Percentiles rank a stretch among this genome's conserved stretches.
phyloP scores from a whole-genome alignment of 2,329 filamentous ascomycete species.

The Alternaria alternata region DNA sequence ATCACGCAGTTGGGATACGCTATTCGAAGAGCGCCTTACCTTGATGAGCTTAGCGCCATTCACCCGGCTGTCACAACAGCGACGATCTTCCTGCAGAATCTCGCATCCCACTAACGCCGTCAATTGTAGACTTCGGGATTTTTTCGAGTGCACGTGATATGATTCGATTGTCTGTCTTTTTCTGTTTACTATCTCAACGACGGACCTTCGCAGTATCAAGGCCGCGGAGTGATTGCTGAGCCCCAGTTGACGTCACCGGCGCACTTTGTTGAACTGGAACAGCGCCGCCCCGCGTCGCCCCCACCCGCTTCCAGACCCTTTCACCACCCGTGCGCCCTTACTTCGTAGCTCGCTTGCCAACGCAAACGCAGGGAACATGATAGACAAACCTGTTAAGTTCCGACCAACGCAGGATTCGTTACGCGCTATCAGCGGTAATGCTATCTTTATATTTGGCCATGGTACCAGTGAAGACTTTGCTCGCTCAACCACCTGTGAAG shows the following conservation, averaged over 20 bases:
- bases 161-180: not conserved
- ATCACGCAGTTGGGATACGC: not conserved
- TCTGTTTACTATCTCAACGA: not conserved
- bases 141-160: not conserved
- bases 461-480: slow-evolving; percentile 2
- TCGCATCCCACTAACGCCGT: not conserved
- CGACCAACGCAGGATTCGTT: slow-evolving; percentile 6
- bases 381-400: slow-evolving; percentile 31
- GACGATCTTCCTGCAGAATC: slow-evolving; percentile 10
- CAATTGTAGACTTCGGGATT: not conserved
- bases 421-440: slow-evolving; percentile 11
- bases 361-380: slow-evolving; percentile 18
- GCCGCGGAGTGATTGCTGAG: slow-evolving; percentile 3
- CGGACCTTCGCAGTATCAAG: not conserved
- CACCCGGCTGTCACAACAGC: slow-evolving; percentile 6
- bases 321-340: not conserved
- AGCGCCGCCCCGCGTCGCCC: slow-evolving; percentile 6
- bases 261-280: slow-evolving; percentile 37
- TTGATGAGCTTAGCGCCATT: not conserved
- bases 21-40: not conserved
- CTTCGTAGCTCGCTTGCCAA: slow-evolving; percentile 9
- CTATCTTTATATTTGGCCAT: slow-evolving; percentile 16
- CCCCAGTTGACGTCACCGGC: slow-evolving; percentile 36
- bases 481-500: not conserved
- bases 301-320: slow-evolving; percentile 5